These are phyloP conservation scores for Bipolaris cookei DNA, from an alignment of 2,329 filamentous ascomycete species.

Conservation along the genomic window DNA sequence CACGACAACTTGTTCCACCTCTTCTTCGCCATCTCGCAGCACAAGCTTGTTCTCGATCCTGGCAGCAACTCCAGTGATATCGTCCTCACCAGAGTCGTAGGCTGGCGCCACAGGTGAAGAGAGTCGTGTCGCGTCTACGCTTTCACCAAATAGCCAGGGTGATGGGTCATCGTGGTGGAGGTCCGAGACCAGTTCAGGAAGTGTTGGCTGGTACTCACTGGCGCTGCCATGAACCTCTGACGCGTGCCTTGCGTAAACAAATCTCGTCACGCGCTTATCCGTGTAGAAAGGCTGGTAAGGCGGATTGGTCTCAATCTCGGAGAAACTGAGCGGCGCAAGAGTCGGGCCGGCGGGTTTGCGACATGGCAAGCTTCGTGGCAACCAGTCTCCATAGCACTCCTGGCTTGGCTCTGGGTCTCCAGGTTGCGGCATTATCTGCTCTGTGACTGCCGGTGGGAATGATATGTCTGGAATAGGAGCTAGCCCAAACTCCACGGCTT, in stretches of 20 bases:
- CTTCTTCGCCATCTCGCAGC: constrained; percentile 61
- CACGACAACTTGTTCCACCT: constrained; percentile 79
- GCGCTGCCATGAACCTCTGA: constrained; percentile 28
- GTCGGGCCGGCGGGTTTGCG: constrained; percentile 28
- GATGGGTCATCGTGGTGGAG: constrained; percentile 46
- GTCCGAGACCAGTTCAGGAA: constrained; percentile 32
- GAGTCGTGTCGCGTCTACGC: constrained; percentile 56
- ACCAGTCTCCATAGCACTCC: constrained; percentile 45
- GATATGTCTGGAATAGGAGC: constrained; percentile 66
- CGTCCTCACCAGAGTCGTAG: constrained; percentile 47
- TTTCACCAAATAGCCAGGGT: constrained; percentile 62
- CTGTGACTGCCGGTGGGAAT: constrained; percentile 40
- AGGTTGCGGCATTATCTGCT: constrained; percentile 39
- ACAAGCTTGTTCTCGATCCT: constrained; percentile 51
- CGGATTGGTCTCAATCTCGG: constrained; percentile 93
- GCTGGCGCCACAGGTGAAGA: constrained; percentile 47
- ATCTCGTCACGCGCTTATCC: constrained; percentile 81
- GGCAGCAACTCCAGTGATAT: constrained; percentile 58
- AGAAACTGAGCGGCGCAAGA: constrained; percentile 65
- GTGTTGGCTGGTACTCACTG: constrained; percentile 31
- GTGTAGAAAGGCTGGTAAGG: constrained; percentile 97
- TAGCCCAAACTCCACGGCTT: constrained; percentile 71
- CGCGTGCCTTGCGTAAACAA: constrained; percentile 62
- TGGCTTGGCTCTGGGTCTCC: constrained; percentile 32
- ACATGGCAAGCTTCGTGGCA: constrained; percentile 39